These are phyloP conservation scores for Atalantia buxifolia DNA, from an alignment of 345 rosid species.

Conservation along the genomic window DNA sequence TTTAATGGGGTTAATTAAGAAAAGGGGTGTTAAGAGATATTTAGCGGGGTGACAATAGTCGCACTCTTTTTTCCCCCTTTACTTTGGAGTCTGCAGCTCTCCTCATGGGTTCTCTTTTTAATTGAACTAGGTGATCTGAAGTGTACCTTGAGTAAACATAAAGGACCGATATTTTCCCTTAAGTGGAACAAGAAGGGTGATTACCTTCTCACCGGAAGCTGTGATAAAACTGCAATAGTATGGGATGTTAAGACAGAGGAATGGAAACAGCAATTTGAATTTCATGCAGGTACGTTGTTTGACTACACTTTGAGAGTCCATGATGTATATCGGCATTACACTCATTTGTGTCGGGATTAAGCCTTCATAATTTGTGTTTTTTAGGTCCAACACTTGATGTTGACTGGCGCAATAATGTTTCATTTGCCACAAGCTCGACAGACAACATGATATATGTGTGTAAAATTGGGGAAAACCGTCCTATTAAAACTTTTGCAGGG, in stretches of 20 bases:
- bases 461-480: slow-evolving; percentile 81
- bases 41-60: too few relatives aligned
- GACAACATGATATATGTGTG: slow-evolving; percentile 92
- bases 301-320: neutral
- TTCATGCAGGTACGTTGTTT: slow-evolving; percentile 60
- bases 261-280: slow-evolving; percentile 93
- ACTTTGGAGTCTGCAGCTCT: neutral
- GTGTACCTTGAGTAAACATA: slow-evolving; percentile 85
- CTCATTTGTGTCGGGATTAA: neutral
- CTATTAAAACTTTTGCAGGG: slow-evolving; percentile 79
- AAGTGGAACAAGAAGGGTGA: slow-evolving; percentile 99
- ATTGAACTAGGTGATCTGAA: slow-evolving; percentile 66
- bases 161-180: slow-evolving; percentile 95
- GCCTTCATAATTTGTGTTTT: slow-evolving; percentile 7
- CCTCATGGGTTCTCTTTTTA: slow-evolving; percentile 6
- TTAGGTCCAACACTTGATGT: slow-evolving; percentile 98
- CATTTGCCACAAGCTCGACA: slow-evolving; percentile 97
- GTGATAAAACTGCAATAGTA: slow-evolving; percentile 93
- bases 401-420: slow-evolving; percentile 95
- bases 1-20: too few relatives aligned
- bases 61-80: neutral
- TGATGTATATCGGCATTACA: neutral
- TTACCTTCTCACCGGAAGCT: slow-evolving; percentile 97
- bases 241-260: slow-evolving; percentile 98
- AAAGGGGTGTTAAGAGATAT: too few relatives aligned